Conservation (phyloP, 208 protist species). For the Strigomonas oncopelti region DNA sequence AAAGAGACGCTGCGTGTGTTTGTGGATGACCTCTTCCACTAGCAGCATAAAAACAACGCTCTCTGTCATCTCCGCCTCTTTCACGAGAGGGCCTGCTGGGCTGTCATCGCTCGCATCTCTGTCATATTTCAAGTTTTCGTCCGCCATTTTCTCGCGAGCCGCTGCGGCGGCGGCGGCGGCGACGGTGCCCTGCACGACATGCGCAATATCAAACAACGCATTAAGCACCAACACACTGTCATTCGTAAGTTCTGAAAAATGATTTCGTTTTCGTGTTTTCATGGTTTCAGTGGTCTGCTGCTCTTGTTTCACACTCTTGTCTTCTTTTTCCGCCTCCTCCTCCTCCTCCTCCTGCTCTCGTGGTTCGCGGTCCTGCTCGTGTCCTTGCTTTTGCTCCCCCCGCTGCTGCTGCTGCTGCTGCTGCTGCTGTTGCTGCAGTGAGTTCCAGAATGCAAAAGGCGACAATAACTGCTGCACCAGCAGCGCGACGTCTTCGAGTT, state of each 20-base stretch:
- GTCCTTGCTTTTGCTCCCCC: no score
- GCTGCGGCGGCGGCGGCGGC: no score
- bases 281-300: no score
- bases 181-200: not conserved
- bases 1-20: slow-evolving; percentile 33
- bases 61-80: slow-evolving; percentile 32
- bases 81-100: not conserved
- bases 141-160: no score
- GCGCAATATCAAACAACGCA: not conserved
- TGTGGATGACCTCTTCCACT: slow-evolving; percentile 55
- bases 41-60: slow-evolving; percentile 50
- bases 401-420: no score
- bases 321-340: no score
- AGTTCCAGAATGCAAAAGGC: slow-evolving; percentile 25
- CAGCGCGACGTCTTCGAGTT: slow-evolving; percentile 47
- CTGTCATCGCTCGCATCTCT: not conserved
- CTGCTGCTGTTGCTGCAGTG: not conserved
- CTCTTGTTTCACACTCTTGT: no score
- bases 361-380: no score
- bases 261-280: not conserved
- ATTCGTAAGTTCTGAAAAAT: not conserved
- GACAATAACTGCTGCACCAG: slow-evolving; percentile 49
- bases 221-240: not conserved
- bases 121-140: no score
- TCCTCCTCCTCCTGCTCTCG: no score